Base-by-base conservation (phyloP, 495 filamentous ascomycete species). In the Aspergillus sclerotiicarbonarius region DNA sequence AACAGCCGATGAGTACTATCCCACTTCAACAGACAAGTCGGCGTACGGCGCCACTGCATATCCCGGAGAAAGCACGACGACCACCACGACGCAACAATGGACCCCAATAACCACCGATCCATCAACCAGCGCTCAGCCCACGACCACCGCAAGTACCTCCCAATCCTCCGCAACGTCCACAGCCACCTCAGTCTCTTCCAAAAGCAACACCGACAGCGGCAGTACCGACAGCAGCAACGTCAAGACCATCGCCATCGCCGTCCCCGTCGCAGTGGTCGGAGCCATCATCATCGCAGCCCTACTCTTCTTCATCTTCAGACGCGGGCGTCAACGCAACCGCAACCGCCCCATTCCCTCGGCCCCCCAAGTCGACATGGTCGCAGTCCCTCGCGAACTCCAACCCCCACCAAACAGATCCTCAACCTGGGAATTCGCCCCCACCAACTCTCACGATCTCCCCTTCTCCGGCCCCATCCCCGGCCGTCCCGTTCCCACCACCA, bases 211-310 rank as follows among this genome's bases (percentile, higher is more conserved):
- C 13, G 37, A 16, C 45, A n/a, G 52, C 25, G 53, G 53, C 8
- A 57, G 57, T 15, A 52, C 54, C 30, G 29, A 58, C 52, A 51
- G 56, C 41, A 69, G 58, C 29, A 66, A 46, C 20, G 74, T 60
- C 25, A 74, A 70, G 50, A 55, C 47, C 25, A 29, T 77, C 37
- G 72, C 72, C 45, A 76, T 77, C 44, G 72, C 71, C 25, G 51
- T 77, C 19, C 74, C 74, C 13, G 56, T 77, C 37, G 56, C 71
- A 21, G 54, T 77, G 13, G 59, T 72, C 21, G 74, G 72, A 4
- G 54, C 67, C 8, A 49, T 63, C 5, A 51, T 68, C 29, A 55
- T 77, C 47, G 41, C 54, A 25, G 65, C 55, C 8, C 29, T 74
- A 4, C 19, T 69, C 4, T 66, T 68, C 59, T 68, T 73, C 63